Conservation (phyloP, 371 early-diverging fungal species). For the Zancudomyces culisetae region DNA sequence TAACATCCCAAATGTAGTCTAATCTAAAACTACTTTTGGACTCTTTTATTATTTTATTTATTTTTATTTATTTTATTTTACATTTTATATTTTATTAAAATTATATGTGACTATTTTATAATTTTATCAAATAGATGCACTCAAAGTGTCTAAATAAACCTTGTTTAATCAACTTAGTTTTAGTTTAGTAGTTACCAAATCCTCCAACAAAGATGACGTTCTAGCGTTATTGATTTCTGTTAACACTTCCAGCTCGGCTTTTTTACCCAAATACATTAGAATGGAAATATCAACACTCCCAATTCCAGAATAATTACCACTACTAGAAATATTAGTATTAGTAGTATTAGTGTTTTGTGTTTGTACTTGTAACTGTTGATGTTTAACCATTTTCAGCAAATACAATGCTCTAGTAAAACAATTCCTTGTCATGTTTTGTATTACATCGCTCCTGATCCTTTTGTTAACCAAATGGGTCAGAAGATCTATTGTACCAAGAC, state of each 20-base stretch:
- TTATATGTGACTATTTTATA: too few relatives aligned
- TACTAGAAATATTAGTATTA: neutral
- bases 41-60: too few relatives aligned
- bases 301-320: too few relatives aligned
- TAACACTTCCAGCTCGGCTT: slow-evolving; percentile 2
- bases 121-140: too few relatives aligned
- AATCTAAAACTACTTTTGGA: too few relatives aligned
- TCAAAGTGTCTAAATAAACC: too few relatives aligned
- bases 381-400: neutral
- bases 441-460: neutral
- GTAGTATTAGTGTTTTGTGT: neutral
- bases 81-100: too few relatives aligned
- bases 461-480: neutral
- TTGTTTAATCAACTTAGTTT: too few relatives aligned
- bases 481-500: neutral
- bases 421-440: neutral
- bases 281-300: neutral
- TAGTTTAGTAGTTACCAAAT: too few relatives aligned
- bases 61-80: too few relatives aligned
- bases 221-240: neutral
- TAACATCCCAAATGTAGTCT: neutral
- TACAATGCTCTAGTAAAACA: neutral
- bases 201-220: too few relatives aligned
- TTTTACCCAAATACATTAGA: slow-evolving; percentile 1
- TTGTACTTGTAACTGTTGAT: neutral